Evolutionary conservation across 371 early-diverging fungal species (phyloP), one percentile per base, ranked within the genome.

Genomic region (Mucor indicus): DNA sequence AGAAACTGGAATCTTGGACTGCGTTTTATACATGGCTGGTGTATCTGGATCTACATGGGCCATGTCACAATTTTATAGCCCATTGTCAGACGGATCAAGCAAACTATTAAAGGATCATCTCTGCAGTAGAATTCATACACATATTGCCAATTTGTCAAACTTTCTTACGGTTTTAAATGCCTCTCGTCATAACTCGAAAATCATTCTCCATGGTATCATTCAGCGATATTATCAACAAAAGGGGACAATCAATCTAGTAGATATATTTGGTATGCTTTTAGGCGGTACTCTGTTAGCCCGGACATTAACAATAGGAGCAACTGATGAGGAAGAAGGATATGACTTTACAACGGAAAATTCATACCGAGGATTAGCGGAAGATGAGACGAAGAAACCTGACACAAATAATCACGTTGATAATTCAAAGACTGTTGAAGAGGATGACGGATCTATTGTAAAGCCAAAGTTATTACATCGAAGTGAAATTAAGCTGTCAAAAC

Each of bases 241-340:
- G 55, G 41, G 74, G 53, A 15, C 46, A 1, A 35, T 84, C 32
- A 79, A 74, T 10, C 32, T 86, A 2, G 85, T 88, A 3, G 86
- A 85, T 52, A 65, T 85, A 10, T 86, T 82, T 54, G 89, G 89
- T 1, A 72, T 84, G 20, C 50, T 85, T 15, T 48, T 88, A 25
- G 81, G 79, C 3, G 64, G 77, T 29, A 69, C 77, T n/a, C 64
- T 89, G 6, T 56, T 89, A 24, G 75, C 83, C 1, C 38, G 35
- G 21, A 49, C 33, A 12, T 13, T 55, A 1, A 44, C 50, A 2
- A 15, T 44, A 8, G 36, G 44, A 23, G 38, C 44, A 12, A 22
- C 44, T 3, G 16, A 20, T 3, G 16, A 44, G 0, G 38, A 78
- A 10, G 72, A 66, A 1, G 46, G 79, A 4, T 76, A 83, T 5